These are phyloP conservation scores for Ophiorrhiza pumila DNA, from an alignment of 257 asterid genomes.

Conservation along the genomic window DNA sequence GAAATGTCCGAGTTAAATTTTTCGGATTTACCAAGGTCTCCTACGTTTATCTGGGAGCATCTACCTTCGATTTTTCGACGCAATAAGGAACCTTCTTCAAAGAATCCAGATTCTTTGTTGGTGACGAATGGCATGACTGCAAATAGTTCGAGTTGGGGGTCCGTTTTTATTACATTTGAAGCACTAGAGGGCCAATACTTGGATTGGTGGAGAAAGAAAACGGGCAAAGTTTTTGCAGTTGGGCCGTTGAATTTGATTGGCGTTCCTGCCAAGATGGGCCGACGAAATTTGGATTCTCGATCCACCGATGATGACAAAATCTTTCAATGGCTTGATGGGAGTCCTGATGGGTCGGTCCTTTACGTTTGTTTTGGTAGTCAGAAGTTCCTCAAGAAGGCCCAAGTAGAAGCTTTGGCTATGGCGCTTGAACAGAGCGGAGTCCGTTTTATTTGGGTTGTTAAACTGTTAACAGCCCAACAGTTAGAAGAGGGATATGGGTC, in stretches of 20 bases:
- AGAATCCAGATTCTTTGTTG: conserved; percentile 16
- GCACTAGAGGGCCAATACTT: conserved; percentile 51
- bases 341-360: conserved; percentile 49
- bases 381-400: conserved; percentile 44
- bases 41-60: conserved; percentile 40
- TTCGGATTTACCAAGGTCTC: conserved; percentile 45
- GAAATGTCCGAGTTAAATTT: conserved; percentile 24
- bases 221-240: conserved; percentile 45
- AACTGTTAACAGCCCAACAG: conserved; percentile 43
- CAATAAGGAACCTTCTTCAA: conserved; percentile 30
- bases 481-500: conserved; percentile 45
- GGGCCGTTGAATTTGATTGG: conserved; percentile 52
- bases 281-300: not conserved
- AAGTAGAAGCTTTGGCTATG: conserved; percentile 53
- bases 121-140: conserved; percentile 36
- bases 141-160: conserved; percentile 52
- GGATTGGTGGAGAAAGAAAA: conserved; percentile 26
- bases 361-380: conserved; percentile 80
- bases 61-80: conserved; percentile 47
- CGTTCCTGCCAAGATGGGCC: conserved; percentile 22
- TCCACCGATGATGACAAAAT: not conserved
- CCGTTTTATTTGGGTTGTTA: conserved; percentile 55
- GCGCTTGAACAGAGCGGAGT: conserved; percentile 63
- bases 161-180: conserved; percentile 43
- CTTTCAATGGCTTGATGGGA: conserved; percentile 48